Conservation (phyloP, 495 filamentous ascomycete species). For the Parathielavia appendiculata region DNA sequence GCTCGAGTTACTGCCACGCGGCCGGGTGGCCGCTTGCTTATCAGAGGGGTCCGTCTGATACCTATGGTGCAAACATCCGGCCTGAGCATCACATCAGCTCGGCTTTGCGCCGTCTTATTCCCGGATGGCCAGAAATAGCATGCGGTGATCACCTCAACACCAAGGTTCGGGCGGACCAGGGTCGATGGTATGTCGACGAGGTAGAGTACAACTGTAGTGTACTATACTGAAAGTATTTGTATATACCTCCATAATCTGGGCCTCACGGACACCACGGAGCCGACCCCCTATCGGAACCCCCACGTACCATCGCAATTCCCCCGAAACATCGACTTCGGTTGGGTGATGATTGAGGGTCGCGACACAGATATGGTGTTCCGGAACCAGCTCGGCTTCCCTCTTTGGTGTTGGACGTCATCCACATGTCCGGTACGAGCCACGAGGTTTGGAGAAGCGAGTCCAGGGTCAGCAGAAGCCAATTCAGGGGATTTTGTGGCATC, state of each 20-base stretch:
- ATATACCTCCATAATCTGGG: neutral
- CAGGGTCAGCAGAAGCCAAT: neutral
- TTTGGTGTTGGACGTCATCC: neutral
- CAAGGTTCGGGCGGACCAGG: neutral
- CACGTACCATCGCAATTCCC: conserved; percentile 3
- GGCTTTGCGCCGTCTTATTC: neutral
- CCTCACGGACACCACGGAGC: neutral
- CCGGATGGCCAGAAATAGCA: conserved; percentile 7
- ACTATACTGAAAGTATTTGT: too few relatives aligned
- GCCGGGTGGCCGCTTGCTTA: too few relatives aligned
- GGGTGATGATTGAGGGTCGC: neutral
- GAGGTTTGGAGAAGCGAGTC: neutral
- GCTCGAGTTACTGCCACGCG: neutral
- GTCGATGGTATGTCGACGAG: neutral
- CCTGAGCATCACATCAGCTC: neutral
- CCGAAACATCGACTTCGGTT: neutral
- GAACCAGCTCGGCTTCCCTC: conserved; percentile 1
- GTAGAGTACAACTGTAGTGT: neutral
- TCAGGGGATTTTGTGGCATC: neutral
- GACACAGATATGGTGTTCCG: neutral
- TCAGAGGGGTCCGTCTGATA: too few relatives aligned
- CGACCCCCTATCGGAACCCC: neutral
- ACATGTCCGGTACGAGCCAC: neutral
- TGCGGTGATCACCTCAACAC: conserved; percentile 5
- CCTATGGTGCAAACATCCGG: too few relatives aligned